A percentile compares a stretch with the other conserved stretches of the same genome.
These are phyloP conservation scores for Senna tora DNA, from an alignment of 306 rosid species.

Conservation along the genomic window DNA sequence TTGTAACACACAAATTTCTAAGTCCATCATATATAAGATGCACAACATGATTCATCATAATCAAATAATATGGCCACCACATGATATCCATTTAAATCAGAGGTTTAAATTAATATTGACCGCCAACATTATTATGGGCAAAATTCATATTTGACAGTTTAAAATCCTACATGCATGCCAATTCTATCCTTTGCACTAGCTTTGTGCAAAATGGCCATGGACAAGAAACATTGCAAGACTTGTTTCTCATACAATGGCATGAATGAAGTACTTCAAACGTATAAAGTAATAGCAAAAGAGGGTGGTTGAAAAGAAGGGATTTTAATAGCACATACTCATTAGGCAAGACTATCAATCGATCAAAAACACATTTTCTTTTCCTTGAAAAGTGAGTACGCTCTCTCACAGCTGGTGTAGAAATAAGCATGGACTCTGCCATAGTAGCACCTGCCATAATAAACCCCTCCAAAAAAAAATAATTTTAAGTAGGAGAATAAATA, in stretches of 20 bases:
- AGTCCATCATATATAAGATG: slow-evolving; percentile 15
- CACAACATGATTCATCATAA: background rate
- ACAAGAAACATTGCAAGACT: background rate
- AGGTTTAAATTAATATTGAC: slow-evolving; percentile 21
- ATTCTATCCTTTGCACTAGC: slow-evolving; percentile 14
- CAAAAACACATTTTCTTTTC: slow-evolving; percentile 68
- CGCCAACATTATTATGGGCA: background rate
- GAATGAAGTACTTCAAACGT: slow-evolving; percentile 21
- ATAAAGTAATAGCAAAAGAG: slow-evolving; percentile 19
- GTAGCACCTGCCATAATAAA: slow-evolving; percentile 52
- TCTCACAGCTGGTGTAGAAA: slow-evolving; percentile 62
- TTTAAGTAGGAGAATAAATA: slow-evolving; percentile 7
- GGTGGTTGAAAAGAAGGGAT: slow-evolving; percentile 28
- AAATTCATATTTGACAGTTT: background rate
- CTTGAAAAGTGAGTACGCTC: slow-evolving; percentile 47
- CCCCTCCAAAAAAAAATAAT: slow-evolving; percentile 1
- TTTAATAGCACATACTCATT: slow-evolving; percentile 55
- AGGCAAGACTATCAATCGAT: slow-evolving; percentile 53
- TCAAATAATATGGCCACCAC: slow-evolving; percentile 2
- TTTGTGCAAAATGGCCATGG: slow-evolving; percentile 1
- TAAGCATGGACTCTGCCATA: slow-evolving; percentile 44
- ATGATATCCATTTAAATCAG: background rate
- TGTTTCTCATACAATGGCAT: background rate
- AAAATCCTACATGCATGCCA: slow-evolving; percentile 5
- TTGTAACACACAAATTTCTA: slow-evolving; percentile 12